Base-by-base conservation (phyloP, 1,284 basidiomycete genomes). In the Naganishia albida region DNA sequence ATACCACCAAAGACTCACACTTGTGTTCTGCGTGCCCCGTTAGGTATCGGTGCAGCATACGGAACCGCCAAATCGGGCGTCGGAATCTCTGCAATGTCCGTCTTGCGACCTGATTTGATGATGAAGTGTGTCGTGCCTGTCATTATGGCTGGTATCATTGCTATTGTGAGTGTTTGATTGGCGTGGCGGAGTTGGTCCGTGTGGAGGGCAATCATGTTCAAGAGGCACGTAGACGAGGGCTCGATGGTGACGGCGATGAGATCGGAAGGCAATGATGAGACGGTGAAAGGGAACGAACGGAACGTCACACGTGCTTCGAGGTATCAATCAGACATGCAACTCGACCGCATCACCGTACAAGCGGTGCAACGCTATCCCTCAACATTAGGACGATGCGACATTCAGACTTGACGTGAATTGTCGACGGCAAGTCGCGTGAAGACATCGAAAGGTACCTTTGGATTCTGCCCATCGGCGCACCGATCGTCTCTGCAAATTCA, bases 91-190 rank as follows among this genome's bases (percentile, higher is more conserved):
- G 93, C 94, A 72, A 95, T 98, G 93, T 92, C 93, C 68, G 92
- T 97, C 68, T 87, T 98, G 72, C 87, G 93, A 72, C 91, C 91
- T 65, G 91, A 94, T 83, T 83, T 91, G 72, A 91, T 93, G 88
- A 93, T 93, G 89, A 90, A 84, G 85, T 95, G 89, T 85, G 88
- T 93, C 69, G 88, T 98, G 70, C 95, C 95, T 63, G 94, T 98
- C 78, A 89, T 99, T 81, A 98, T 99, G 94, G 93, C 94, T 83
- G 94, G 94, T 93, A 98, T 99, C 83, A 94, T 96, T 81, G 93
- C 89, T 77, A 91, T 93, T 71, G 79, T 80, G 55, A 69, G 77
- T 77, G 46, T 48, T 18, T 48, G 18, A 23, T 18, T 48, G 46
- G 16, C 16, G 13, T 20, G 42, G 15, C 7, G 16, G 15, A 20